phyloP scores from a whole-genome alignment of 192 early-diverging fungal species.

The Dimargaris cristalligena region DNA sequence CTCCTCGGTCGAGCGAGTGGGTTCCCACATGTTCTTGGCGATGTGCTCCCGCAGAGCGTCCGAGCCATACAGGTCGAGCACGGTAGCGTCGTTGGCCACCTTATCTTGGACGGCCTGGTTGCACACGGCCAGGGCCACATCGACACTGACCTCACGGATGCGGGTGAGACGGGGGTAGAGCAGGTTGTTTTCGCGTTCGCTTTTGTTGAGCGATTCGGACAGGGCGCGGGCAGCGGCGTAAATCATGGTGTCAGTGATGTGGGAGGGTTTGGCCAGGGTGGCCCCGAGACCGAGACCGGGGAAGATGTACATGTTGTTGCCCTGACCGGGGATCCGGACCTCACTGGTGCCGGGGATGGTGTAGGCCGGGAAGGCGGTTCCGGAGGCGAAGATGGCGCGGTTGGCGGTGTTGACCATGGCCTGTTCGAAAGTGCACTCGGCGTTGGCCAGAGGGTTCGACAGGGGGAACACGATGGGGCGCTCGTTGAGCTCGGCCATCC shows the following conservation, averaged over 20 bases:
- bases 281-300: conserved; percentile 85
- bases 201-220: conserved; percentile 45
- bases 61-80: not conserved
- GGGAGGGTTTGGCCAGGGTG: conserved; percentile 45
- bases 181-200: conserved; percentile 50
- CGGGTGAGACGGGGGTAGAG: conserved; percentile 74
- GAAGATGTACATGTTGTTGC: conserved; percentile 96
- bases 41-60: conserved; percentile 4
- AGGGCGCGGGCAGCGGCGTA: conserved; percentile 64
- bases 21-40: not conserved
- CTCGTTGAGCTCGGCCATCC: conserved; percentile 58
- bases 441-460: conserved; percentile 73
- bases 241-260: conserved; percentile 68
- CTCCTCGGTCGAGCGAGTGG: not conserved
- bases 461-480: conserved; percentile 82
- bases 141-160: conserved; percentile 68
- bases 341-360: conserved; percentile 40
- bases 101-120: conserved; percentile 23
- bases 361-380: conserved; percentile 79
- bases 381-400: conserved; percentile 86
- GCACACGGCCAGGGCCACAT: conserved; percentile 68
- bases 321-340: conserved; percentile 55
- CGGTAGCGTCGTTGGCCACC: conserved; percentile 4
- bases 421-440: conserved; percentile 88
- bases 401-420: conserved; percentile 76